These are phyloP conservation scores for Teratosphaeria gauchensis DNA, from an alignment of 2,329 filamentous ascomycete species.

Conservation along the genomic window DNA sequence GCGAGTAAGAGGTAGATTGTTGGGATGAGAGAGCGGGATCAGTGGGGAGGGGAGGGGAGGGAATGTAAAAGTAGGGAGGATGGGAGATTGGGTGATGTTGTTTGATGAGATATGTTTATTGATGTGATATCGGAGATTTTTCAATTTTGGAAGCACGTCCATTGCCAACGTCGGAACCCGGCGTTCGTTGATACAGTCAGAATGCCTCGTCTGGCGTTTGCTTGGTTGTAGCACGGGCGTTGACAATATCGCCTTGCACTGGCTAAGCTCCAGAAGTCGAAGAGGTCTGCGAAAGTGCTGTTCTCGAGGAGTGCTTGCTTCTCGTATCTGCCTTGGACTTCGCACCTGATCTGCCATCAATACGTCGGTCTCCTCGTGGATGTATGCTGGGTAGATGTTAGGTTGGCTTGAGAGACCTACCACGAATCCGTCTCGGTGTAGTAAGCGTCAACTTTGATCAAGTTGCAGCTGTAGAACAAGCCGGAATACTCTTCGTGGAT, in stretches of 20 bases:
- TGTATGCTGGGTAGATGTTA: too few species aligned
- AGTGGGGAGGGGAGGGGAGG: neutral
- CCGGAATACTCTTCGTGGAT: conserved; percentile 4
- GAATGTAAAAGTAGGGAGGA: neutral
- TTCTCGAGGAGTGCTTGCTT: conserved; percentile 5
- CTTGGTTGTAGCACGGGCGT: neutral
- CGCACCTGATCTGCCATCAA: neutral
- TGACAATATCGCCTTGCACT: conserved; percentile 10
- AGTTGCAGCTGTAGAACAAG: conserved; percentile 7
- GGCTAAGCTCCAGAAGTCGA: conserved; percentile 8
- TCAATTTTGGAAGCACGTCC: neutral
- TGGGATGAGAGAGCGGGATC: too few species aligned
- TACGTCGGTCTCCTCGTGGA: too few species aligned
- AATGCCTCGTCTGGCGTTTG: conserved; percentile 5
- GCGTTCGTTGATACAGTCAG: conserved; percentile 5
- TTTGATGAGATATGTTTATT: neutral
- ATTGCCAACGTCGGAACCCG: conserved; percentile 8
- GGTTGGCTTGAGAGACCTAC: neutral
- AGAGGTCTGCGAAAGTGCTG: conserved; percentile 5
- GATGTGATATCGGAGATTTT: neutral
- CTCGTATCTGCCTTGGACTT: conserved; percentile 1
- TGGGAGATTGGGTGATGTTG: neutral
- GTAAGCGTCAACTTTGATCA: conserved; percentile 9
- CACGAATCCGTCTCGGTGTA: conserved; percentile 9
- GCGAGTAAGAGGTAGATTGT: conserved; percentile 12